Conservation (phyloP, 2,329 filamentous ascomycete species). For the Chrysosporium queenslandicum region DNA sequence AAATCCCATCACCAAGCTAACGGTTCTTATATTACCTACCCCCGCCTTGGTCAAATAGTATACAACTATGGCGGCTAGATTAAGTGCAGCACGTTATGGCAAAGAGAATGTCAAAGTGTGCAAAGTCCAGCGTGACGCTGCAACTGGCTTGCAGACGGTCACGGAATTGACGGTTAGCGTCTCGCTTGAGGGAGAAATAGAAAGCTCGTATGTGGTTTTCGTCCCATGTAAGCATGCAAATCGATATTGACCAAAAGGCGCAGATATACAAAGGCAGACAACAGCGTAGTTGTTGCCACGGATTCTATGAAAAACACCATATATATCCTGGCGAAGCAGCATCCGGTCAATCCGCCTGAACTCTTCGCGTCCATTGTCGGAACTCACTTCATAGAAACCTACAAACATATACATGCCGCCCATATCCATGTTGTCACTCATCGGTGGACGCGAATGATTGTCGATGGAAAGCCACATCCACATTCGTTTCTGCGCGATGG, state of each 20-base stretch:
- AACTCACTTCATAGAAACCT: conserved; percentile 78
- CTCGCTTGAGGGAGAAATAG: conserved; percentile 85
- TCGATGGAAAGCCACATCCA: conserved; percentile 83
- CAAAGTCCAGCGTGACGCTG: conserved; percentile 76
- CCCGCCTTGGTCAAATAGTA: neutral
- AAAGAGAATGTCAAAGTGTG: conserved; percentile 97
- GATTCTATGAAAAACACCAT: conserved; percentile 98
- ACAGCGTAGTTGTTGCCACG: conserved; percentile 88
- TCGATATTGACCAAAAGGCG: conserved; percentile 1
- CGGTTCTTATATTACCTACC: neutral
- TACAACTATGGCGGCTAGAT: conserved; percentile 12
- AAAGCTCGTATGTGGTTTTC: conserved; percentile 53
- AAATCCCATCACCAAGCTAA: neutral
- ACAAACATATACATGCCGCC: conserved; percentile 76
- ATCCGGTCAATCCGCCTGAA: conserved; percentile 86
- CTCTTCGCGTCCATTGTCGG: conserved; percentile 78
- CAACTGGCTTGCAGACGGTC: conserved; percentile 70
- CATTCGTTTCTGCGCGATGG: conserved; percentile 92
- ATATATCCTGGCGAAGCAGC: conserved; percentile 88
- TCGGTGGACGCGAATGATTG: conserved; percentile 78
- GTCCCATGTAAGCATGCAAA: neutral
- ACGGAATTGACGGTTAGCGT: conserved; percentile 93
- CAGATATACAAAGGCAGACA: conserved; percentile 88
- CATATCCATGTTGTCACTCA: conserved; percentile 75
- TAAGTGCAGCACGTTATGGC: conserved; percentile 41